Evolutionary conservation across 805 yeast species (phyloP).

Genomic region (Ogataea siamensis): DNA sequence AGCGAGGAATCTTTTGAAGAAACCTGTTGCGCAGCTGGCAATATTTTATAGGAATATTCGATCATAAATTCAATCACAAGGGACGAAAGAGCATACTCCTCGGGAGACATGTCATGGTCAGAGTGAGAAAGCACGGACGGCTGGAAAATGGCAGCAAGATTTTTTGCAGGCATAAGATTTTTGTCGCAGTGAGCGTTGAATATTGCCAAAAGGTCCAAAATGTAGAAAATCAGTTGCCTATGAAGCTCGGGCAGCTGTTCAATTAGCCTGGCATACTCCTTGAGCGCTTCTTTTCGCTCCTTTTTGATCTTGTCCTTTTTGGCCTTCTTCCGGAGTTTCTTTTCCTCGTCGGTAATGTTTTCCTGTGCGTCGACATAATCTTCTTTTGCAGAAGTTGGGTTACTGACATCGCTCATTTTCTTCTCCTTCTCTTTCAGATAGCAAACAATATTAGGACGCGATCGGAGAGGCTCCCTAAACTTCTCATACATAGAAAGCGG

Average conservation of each 20-base stretch:
- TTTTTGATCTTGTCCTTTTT: conserved; percentile 57
- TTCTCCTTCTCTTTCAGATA: conserved; percentile 56
- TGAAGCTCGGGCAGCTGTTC: conserved; percentile 71
- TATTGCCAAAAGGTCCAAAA: conserved; percentile 80
- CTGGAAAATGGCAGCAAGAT: conserved; percentile 93
- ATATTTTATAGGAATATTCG: conserved; percentile 74
- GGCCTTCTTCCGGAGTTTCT: conserved; percentile 39
- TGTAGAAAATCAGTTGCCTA: conserved; percentile 78
- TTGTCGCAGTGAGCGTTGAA: conserved; percentile 75
- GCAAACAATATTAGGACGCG: conserved; percentile 60
- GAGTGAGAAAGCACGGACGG: conserved; percentile 96
- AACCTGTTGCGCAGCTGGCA: conserved; percentile 48
- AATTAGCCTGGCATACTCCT: conserved; percentile 67
- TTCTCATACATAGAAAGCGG: conserved; percentile 73
- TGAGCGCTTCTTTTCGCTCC: conserved; percentile 67
- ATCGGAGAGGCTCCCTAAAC: conserved; percentile 75
- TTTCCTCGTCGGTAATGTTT: conserved; percentile 27
- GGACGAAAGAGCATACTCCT: conserved; percentile 84
- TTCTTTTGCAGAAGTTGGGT: conserved; percentile 1
- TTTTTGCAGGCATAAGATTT: conserved; percentile 89
- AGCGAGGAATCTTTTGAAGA: conserved; percentile 1
- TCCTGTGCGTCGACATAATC: conserved; percentile 5
- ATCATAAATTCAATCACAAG: conserved; percentile 85
- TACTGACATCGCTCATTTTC: conserved; percentile 16
- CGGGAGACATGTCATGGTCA: conserved; percentile 86